phyloP scores from a whole-genome alignment of 305 asterid genomes.

The Galium porrigens region DNA sequence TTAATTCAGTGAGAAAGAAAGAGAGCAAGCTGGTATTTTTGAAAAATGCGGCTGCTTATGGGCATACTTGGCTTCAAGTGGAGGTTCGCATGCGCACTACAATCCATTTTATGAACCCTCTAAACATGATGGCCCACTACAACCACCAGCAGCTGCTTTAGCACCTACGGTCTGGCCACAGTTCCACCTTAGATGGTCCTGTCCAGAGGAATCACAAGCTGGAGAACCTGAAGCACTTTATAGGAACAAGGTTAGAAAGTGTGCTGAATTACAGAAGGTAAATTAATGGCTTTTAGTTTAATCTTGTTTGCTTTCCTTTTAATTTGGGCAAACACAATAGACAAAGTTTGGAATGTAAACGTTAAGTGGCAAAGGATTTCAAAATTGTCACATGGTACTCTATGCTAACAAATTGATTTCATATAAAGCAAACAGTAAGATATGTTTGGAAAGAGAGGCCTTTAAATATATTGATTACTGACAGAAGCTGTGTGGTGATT shows the following conservation, averaged over 20 bases:
- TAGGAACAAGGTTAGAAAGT: constrained; percentile 48
- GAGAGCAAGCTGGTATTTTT: constrained; percentile 73
- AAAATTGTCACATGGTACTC: background rate
- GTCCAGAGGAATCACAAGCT: constrained; percentile 77
- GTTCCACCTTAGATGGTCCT: constrained; percentile 97
- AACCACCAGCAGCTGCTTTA: constrained; percentile 95
- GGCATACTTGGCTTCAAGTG: constrained; percentile 66
- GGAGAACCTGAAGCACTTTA: constrained; percentile 81
- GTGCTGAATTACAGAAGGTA: constrained; percentile 69
- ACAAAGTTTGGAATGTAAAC: background rate
- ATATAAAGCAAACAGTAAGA: background rate
- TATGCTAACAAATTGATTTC: background rate
- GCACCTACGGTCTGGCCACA: constrained; percentile 99
- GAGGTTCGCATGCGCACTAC: constrained; percentile 62
- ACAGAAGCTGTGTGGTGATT: background rate
- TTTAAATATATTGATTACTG: background rate
- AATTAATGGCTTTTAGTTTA: background rate
- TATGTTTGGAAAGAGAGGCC: background rate
- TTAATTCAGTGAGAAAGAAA: constrained; percentile 66
- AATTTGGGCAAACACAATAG: background rate
- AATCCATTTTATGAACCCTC: constrained; percentile 74
- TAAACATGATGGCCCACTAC: constrained; percentile 48
- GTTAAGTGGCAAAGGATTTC: background rate
- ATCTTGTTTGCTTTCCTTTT: background rate
- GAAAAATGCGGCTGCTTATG: constrained; percentile 86